Percentiles rank a stretch among this genome's conserved stretches.
Conservation (phyloP, 139 green algal species). For the Protoeuglena noctilucae region DNA sequence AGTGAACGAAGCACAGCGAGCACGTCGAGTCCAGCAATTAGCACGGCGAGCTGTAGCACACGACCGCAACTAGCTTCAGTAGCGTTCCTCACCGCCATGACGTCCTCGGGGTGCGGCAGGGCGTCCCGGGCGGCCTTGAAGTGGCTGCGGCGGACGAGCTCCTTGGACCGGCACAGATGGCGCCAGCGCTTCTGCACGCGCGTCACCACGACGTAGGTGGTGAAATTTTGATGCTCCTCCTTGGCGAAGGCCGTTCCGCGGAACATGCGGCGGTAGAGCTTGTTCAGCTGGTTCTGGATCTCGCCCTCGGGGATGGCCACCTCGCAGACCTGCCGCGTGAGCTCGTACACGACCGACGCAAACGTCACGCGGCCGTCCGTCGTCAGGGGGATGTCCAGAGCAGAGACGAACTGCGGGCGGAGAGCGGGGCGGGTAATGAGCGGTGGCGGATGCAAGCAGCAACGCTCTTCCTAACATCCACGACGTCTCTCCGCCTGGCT, state of each 20-base stretch:
- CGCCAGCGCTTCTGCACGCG: constrained; percentile 53
- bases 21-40: too few relatives aligned
- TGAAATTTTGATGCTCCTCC: constrained; percentile 52
- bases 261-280: constrained; percentile 45
- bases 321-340: constrained; percentile 39
- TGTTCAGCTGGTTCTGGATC: constrained; percentile 34
- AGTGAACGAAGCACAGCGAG: too few relatives aligned
- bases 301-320: constrained; percentile 38
- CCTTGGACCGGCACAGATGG: too few relatives aligned
- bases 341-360: constrained; percentile 43
- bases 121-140: too few relatives aligned
- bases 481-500: too few relatives aligned
- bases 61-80: too few relatives aligned
- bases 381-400: constrained; percentile 55
- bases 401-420: constrained; percentile 50
- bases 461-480: too few relatives aligned
- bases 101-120: too few relatives aligned
- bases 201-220: constrained; percentile 39
- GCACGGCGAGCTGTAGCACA: too few relatives aligned
- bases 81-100: too few relatives aligned
- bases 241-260: constrained; percentile 15
- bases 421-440: constrained; percentile 50
- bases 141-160: too few relatives aligned
- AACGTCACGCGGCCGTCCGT: constrained; percentile 36
- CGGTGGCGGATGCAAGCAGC: too few relatives aligned